Evolutionary conservation across 202 grass and related monocot genomes (phyloP).

Genomic region (Saccharum hybrid): DNA sequence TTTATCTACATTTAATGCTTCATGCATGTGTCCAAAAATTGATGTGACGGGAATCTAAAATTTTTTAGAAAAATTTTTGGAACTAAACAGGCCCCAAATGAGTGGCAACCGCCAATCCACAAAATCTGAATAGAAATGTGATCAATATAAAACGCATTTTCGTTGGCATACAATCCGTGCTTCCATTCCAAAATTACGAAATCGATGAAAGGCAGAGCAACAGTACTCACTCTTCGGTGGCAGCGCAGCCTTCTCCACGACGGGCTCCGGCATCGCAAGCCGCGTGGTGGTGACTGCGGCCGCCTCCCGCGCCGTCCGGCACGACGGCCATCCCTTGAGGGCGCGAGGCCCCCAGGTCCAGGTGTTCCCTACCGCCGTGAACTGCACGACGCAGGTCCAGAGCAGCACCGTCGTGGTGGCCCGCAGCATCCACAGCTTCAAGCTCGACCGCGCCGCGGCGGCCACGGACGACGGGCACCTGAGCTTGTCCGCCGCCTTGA

Average conservation of each 20-base stretch:
- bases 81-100: not conserved
- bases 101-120: not conserved
- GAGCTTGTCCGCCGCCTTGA: constrained; percentile 50
- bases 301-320: constrained; percentile 54
- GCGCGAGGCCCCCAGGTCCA: constrained; percentile 76
- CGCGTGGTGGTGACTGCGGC: constrained; percentile 16
- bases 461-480: constrained; percentile 44
- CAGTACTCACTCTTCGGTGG: constrained; percentile 74
- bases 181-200: not conserved
- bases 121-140: not conserved
- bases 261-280: constrained; percentile 30
- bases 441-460: constrained; percentile 52
- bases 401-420: constrained; percentile 59
- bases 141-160: not conserved
- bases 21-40: too few relatives aligned
- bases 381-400: constrained; percentile 76
- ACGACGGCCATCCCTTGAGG: constrained; percentile 72
- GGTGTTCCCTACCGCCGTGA: constrained; percentile 61
- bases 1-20: too few relatives aligned
- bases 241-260: constrained; percentile 52
- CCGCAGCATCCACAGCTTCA: constrained; percentile 74
- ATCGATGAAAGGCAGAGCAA: not conserved
- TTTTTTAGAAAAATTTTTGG: too few relatives aligned
- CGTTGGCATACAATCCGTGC: not conserved
- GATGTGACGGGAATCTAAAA: too few relatives aligned